Base-by-base conservation (phyloP, 208 protist genomes). In the Endotrypanum monterogeii region DNA sequence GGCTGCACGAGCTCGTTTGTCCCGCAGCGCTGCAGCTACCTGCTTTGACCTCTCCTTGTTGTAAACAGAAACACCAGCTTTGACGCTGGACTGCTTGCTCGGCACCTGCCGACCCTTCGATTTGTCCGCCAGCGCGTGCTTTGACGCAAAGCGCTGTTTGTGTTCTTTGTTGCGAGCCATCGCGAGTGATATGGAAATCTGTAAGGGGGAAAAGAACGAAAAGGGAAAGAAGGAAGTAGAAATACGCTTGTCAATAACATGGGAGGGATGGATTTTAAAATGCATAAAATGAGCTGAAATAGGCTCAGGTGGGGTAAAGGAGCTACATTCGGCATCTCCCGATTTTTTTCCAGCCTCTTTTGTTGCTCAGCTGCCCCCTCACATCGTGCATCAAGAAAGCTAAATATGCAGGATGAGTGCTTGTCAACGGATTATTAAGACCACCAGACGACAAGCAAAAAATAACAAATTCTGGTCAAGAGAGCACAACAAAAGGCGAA, bases 161-260 rank as follows among this genome's bases (percentile, higher is more conserved):
- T 89, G 85, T 67, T 77, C 71, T 63, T 94, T 94, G 48, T 94
- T 94, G 5, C 88, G 87, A n/a, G 88, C 83, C 90, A 94, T 94
- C 20, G 58, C 62, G 30, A 3, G 16, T 70, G 23, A 37, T 8
- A 23, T 52, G 20, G 25, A 1, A 30, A 52, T 39, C 3, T 54
- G 0, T 12, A 14, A 3, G 7, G 16, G 11, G 20, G 18, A 54
- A 67, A 54, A 32, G 0, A 54, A 2, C 28, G 7, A 39, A 63
- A 32, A 39, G 37, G 14, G 25, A 23, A 68, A 5, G 39, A 65
- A 30, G 58, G 2, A 3, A 9, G 41, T 25, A 65, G 37, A 46
- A 41, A 25, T 8, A 61, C 35, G 30, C 4, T 55, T 54, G 39
- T 23, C 14, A 48, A 5, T 44, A 3, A 1, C 25, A 28, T 63